Conservation (phyloP, 129 eudicot species). For the Cynara cardunculus region DNA sequence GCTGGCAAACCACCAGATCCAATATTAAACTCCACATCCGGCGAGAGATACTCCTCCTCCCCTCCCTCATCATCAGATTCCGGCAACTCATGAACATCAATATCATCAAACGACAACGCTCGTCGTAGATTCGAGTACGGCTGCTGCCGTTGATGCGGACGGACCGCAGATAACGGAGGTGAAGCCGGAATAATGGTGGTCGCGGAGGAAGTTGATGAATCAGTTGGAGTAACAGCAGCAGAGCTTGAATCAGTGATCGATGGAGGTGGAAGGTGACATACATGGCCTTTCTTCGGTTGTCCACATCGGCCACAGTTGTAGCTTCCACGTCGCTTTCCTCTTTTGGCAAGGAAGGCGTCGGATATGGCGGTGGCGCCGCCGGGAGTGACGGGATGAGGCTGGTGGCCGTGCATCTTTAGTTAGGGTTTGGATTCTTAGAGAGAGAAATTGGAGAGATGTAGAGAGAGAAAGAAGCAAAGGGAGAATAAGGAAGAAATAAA, state of each 20-base stretch:
- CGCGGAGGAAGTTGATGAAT: slow-evolving; percentile 31
- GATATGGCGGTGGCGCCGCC: slow-evolving; percentile 39
- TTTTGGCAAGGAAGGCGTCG: slow-evolving; percentile 40
- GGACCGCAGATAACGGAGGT: slow-evolving; percentile 26
- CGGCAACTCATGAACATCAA: slow-evolving; percentile 22
- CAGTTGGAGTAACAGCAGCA: slow-evolving; percentile 10
- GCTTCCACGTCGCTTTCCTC: slow-evolving; percentile 75
- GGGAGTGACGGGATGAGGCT: slow-evolving; percentile 58
- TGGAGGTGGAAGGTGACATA: slow-evolving; percentile 39
- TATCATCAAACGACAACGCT: slow-evolving; percentile 72
- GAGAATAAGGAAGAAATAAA: slow-evolving; percentile 23
- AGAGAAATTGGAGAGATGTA: not conserved
- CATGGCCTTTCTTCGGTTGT: slow-evolving; percentile 75
- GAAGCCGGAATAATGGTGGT: slow-evolving; percentile 18
- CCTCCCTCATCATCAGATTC: slow-evolving; percentile 28
- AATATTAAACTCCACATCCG: slow-evolving; percentile 32
- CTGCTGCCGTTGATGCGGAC: slow-evolving; percentile 30
- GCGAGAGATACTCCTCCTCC: slow-evolving; percentile 14
- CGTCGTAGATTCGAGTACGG: slow-evolving; percentile 44
- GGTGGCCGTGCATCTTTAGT: slow-evolving; percentile 49
- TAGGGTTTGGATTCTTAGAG: slow-evolving; percentile 26
- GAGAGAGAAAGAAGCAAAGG: not conserved
- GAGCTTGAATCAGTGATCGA: slow-evolving; percentile 17
- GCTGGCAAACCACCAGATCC: slow-evolving; percentile 44
- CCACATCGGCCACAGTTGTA: slow-evolving; percentile 98